Conservation (phyloP, 2,329 filamentous ascomycete genomes). For the Fusarium sp. region DNA sequence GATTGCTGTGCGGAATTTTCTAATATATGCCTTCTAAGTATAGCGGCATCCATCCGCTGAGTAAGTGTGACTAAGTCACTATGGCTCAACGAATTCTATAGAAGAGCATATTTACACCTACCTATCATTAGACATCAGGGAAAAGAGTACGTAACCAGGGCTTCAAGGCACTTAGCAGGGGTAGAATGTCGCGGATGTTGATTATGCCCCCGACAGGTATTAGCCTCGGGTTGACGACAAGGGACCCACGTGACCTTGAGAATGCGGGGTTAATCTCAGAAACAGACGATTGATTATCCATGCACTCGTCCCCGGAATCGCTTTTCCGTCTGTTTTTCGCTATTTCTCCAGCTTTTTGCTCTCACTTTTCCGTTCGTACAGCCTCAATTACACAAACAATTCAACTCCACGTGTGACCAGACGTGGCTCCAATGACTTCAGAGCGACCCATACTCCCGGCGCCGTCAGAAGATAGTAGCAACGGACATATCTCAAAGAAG, state of each 20-base stretch:
- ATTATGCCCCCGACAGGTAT: neutral
- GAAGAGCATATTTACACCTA: too few species aligned
- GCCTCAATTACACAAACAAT: conserved; percentile 5
- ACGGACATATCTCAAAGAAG: conserved; percentile 26
- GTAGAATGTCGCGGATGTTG: neutral
- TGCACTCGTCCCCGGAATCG: conserved; percentile 16
- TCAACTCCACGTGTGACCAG: neutral
- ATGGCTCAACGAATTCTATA: too few species aligned
- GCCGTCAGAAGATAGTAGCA: conserved; percentile 21
- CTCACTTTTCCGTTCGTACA: conserved; percentile 22
- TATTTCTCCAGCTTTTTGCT: neutral
- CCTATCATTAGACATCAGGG: too few species aligned
- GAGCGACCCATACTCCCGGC: conserved; percentile 29
- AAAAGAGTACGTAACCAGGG: neutral
- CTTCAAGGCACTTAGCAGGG: neutral
- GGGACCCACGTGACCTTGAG: conserved; percentile 16
- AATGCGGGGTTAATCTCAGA: conserved; percentile 16
- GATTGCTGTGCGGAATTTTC: too few species aligned
- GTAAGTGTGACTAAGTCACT: too few species aligned
- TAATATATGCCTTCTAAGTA: too few species aligned
- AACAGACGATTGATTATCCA: conserved; percentile 14
- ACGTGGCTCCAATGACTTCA: conserved; percentile 26
- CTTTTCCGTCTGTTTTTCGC: conserved; percentile 23
- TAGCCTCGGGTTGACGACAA: conserved; percentile 1
- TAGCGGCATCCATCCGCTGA: too few species aligned